Evolutionary conservation across 148 eudicot species (phyloP), one percentile per base, ranked within the genome.

Genomic region (Cornus florida): DNA sequence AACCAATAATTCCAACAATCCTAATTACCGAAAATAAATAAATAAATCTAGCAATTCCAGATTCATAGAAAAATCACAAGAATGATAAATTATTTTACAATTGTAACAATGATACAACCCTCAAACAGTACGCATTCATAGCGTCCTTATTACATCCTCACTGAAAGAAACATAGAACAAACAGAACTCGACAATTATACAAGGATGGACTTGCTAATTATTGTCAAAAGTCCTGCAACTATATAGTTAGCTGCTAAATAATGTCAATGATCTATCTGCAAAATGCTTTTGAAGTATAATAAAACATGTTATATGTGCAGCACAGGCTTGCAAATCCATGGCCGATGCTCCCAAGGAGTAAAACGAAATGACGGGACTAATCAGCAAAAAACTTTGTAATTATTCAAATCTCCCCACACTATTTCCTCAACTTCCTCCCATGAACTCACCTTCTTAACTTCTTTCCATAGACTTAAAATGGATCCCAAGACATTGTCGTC

Each of bases 381-480:
- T 75, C 82, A 83, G 57, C 53, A 35, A 33, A 41, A 76, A 59
- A 71, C 81, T 14, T 72, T 57, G 71, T 86, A 86, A 64, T 82
- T 76, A 48, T 95, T 91, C 78, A 95, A 81, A 72, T 91, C 84
- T 67, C 97, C 97, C 98, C 98, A 95, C 67, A 93, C 94, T 38
- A 77, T 81, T 72, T 89, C 89, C 82, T 95, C 98, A 57, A 95
- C 94, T 77, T 90, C 97, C 75, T 93, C 97, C 98, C 98, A 95
- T 19, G 97, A 90, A 10, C 87, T 87, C 13, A 94, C 94, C 24
- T 28, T 79, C 75, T 86, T 86, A 79, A 91, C 74, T 70, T 91
- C 97, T 73, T 87, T 93, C 93, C 94, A 88, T 67, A 87, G 71
- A 79, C 97, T 79, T 80, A 95, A 95, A 39, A 93, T 84, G 57